Percentiles rank a stretch among this genome's conserved stretches.
Evolutionary conservation across 2,329 filamentous ascomycete species (phyloP).

Genomic region (Stemphylium lycopersici): DNA sequence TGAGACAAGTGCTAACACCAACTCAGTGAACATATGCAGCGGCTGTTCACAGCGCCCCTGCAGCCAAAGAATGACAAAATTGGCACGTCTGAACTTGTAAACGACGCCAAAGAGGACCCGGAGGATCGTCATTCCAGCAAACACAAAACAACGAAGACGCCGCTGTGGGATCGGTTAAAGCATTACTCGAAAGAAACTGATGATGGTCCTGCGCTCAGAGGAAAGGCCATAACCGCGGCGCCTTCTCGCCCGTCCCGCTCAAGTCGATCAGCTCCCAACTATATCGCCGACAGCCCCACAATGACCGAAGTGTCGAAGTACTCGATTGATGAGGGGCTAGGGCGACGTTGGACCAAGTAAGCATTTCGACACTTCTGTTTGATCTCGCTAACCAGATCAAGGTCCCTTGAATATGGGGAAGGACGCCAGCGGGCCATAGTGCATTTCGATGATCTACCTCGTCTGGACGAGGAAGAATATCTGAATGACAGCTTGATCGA

Average conservation of each 20-base stretch:
- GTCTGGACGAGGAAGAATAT: slow-evolving; percentile 83
- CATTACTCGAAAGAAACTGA: neutral
- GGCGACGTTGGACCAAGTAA: slow-evolving; percentile 35
- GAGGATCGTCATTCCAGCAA: neutral
- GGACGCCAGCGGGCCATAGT: slow-evolving; percentile 69
- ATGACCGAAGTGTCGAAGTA: slow-evolving; percentile 19
- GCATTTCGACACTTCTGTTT: neutral
- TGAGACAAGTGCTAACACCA: slow-evolving; percentile 1
- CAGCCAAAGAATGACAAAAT: slow-evolving; percentile 16
- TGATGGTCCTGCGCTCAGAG: neutral
- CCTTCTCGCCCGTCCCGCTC: slow-evolving; percentile 14
- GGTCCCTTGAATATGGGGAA: slow-evolving; percentile 66
- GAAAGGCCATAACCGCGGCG: neutral
- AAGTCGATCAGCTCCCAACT: slow-evolving; percentile 11
- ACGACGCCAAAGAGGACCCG: neutral
- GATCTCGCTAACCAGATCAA: slow-evolving; percentile 21
- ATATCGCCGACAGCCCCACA: neutral
- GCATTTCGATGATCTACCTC: slow-evolving; percentile 72
- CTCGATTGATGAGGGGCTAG: slow-evolving; percentile 34
- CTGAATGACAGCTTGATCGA: slow-evolving; percentile 92
- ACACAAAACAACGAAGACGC: neutral
- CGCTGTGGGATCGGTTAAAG: neutral
- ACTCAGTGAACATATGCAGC: slow-evolving; percentile 18
- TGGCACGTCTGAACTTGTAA: slow-evolving; percentile 5
- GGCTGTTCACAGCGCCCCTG: slow-evolving; percentile 20